Evolutionary conservation across 305 asterid genomes (phyloP).

Genomic region (Solanum hybrid): DNA sequence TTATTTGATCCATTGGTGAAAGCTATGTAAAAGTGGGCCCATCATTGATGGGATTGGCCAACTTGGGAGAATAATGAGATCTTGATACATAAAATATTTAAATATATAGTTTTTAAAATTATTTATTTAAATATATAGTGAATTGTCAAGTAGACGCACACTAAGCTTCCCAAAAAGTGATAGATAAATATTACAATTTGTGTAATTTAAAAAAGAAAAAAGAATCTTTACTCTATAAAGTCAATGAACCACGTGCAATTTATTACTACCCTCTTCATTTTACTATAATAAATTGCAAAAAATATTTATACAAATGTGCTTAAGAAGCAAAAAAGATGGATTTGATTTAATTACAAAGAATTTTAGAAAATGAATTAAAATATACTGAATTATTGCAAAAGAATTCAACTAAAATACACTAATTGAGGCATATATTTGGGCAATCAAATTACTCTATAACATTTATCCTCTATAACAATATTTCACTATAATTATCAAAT

Average conservation of each 20-base stretch:
- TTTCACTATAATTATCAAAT: background rate
- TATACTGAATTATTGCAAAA: background rate
- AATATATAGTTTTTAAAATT: background rate
- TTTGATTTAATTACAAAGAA: background rate
- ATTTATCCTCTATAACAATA: background rate
- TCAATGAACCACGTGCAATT: constrained; percentile 31
- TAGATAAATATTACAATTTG: background rate
- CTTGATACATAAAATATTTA: background rate
- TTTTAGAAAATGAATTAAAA: background rate
- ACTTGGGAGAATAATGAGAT: background rate
- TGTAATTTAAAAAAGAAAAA: no score
- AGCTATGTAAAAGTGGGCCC: background rate
- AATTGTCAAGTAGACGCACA: background rate
- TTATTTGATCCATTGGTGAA: background rate
- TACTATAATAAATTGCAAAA: background rate
- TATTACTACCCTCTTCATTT: constrained; percentile 12
- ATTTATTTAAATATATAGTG: background rate
- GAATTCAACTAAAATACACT: background rate
- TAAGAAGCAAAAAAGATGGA: background rate
- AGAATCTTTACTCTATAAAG: background rate
- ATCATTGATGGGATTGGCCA: background rate
- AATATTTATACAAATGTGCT: background rate
- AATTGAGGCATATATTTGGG: background rate
- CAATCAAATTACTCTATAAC: background rate
- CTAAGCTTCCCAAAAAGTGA: background rate